Evolutionary conservation across 169 alveolate species (phyloP).

Genomic region (Babesia sp.): DNA sequence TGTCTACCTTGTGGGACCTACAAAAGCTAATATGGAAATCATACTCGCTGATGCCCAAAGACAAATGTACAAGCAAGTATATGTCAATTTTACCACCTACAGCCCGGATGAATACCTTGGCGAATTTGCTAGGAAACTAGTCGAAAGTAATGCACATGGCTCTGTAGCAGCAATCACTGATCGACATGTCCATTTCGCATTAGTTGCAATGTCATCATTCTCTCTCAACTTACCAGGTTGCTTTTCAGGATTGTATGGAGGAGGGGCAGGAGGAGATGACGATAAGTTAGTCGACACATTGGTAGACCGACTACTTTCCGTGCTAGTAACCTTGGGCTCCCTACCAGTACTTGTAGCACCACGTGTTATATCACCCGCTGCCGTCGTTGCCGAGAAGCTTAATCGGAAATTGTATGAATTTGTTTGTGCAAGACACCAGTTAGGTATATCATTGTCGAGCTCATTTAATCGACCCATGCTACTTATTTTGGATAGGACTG

Average conservation of each 20-base stretch:
- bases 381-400: conserved; percentile 76
- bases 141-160: conserved; percentile 75
- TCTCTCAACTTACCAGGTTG: conserved; percentile 79
- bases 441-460: conserved; percentile 66
- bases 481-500: conserved; percentile 77
- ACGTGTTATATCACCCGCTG: conserved; percentile 72
- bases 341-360: conserved; percentile 82
- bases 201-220: conserved; percentile 78
- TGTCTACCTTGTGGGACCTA: conserved; percentile 74
- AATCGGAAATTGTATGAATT: conserved; percentile 75
- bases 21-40: conserved; percentile 66
- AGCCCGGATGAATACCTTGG: conserved; percentile 72
- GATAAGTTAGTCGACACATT: conserved; percentile 61
- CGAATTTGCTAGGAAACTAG: conserved; percentile 78
- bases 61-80: conserved; percentile 79
- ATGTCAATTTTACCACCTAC: conserved; percentile 81
- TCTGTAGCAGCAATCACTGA: conserved; percentile 83
- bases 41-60: conserved; percentile 80
- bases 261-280: conserved; percentile 58
- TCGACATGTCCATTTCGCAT: conserved; percentile 81
- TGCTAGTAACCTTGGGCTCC: conserved; percentile 77
- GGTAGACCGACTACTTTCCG: conserved; percentile 78
- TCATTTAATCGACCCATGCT: conserved; percentile 78
- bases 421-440: conserved; percentile 59
- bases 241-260: conserved; percentile 69